A percentile compares a stretch with the other conserved stretches of the same genome.
Conservation (phyloP, 2,329 filamentous ascomycete species). For the Diplodia seriata region DNA sequence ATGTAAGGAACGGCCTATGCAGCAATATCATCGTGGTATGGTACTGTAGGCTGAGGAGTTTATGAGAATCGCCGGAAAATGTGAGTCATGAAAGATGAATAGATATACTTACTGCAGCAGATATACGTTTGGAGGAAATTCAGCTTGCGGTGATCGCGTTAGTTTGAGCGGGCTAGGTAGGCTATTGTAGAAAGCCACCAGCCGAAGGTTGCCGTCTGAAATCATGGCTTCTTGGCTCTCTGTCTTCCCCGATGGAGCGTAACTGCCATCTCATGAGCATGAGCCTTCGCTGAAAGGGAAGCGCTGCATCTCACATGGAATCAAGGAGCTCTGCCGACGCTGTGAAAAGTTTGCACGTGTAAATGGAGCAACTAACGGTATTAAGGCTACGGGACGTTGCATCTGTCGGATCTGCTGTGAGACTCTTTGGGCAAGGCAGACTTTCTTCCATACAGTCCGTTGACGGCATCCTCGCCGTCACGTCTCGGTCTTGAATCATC, state of each 20-base stretch:
- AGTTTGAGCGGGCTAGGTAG: not conserved
- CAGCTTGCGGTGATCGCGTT: not conserved
- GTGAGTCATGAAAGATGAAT: no score
- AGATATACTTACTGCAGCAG: not conserved
- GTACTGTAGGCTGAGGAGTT: conserved; percentile 4
- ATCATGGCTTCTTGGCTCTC: not conserved
- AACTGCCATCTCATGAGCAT: not conserved
- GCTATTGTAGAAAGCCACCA: not conserved
- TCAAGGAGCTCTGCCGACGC: conserved; percentile 7
- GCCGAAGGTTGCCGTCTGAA: not conserved
- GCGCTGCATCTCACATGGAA: not conserved
- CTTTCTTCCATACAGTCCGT: conserved; percentile 1
- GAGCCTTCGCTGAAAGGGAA: not conserved
- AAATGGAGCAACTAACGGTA: not conserved
- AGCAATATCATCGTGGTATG: conserved; percentile 5
- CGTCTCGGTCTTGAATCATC: not conserved
- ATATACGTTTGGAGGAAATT: not conserved
- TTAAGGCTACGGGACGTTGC: not conserved
- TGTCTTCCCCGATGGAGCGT: not conserved
- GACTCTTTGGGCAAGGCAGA: not conserved
- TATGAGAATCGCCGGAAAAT: not conserved
- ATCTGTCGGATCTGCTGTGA: not conserved
- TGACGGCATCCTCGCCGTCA: not conserved
- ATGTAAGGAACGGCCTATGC: conserved; percentile 10
- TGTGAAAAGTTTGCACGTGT: not conserved